Conservation (phyloP, 2,329 filamentous ascomycete genomes). For the Torrubiellomyces zombiae region DNA sequence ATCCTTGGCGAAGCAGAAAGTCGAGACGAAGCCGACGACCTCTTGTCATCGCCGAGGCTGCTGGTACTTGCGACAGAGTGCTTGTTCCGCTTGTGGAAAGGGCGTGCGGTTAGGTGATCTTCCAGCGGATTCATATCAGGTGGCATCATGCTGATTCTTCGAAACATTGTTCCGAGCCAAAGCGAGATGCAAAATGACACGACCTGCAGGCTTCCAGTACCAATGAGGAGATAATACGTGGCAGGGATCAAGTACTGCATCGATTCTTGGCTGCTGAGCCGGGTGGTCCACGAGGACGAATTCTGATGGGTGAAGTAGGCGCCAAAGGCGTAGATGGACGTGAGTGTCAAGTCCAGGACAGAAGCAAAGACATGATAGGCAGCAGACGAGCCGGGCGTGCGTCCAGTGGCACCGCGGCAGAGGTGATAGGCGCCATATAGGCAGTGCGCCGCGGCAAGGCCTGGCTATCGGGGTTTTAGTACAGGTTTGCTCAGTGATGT, state of each 20-base stretch:
- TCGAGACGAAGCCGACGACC: constrained; percentile 35
- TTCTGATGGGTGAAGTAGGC: constrained; percentile 28
- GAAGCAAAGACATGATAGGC: constrained; percentile 80
- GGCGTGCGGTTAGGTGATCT: constrained; percentile 60
- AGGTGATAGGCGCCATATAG: constrained; percentile 73
- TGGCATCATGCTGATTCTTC: constrained; percentile 63
- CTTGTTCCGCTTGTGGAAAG: constrained; percentile 57
- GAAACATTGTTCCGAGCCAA: constrained; percentile 65
- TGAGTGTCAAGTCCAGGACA: constrained; percentile 45
- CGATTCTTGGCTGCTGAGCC: constrained; percentile 41
- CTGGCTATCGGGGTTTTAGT: constrained; percentile 38
- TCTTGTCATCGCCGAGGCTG: constrained; percentile 37
- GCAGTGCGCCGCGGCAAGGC: constrained; percentile 54
- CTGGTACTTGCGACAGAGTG: constrained; percentile 33
- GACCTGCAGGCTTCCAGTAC: constrained; percentile 50
- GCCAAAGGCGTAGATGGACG: constrained; percentile 40
- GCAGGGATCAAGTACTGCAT: constrained; percentile 44
- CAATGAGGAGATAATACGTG: constrained; percentile 51
- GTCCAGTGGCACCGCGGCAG: constrained; percentile 47
- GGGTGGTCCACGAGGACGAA: constrained; percentile 44
- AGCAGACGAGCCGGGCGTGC: constrained; percentile 64
- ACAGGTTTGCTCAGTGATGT: neutral
- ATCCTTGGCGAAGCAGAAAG: too few relatives aligned
- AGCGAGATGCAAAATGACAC: constrained; percentile 53
- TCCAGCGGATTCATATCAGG: constrained; percentile 94